Conservation (phyloP, 768 basidiomycete species). For the Exsudoporus frostii region DNA sequence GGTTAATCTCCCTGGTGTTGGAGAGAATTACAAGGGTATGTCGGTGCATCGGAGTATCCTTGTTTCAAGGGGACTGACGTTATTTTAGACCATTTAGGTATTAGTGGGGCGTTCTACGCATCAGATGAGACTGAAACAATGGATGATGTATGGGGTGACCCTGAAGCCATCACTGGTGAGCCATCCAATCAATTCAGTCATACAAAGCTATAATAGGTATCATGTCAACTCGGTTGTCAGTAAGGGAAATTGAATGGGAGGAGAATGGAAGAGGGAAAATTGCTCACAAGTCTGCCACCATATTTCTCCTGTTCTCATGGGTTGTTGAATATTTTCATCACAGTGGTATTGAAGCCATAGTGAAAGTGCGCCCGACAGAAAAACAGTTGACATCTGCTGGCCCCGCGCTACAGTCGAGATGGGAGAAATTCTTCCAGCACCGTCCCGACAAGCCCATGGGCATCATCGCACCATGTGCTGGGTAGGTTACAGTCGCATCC, state of each 20-base stretch:
- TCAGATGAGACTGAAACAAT: slow-evolving; percentile 46
- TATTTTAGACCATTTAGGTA: slow-evolving; percentile 27
- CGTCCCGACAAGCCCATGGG: slow-evolving; percentile 57
- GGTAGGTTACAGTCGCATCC: slow-evolving; percentile 28
- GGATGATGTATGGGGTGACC: slow-evolving; percentile 42
- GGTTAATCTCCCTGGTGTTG: slow-evolving; percentile 74
- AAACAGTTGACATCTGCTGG: slow-evolving; percentile 48
- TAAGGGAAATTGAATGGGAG: slow-evolving; percentile 30
- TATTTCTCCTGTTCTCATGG: neutral
- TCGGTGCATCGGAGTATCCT: fast-evolving
- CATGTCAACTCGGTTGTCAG: slow-evolving; percentile 14
- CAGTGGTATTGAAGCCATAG: slow-evolving; percentile 51
- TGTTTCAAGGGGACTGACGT: too few relatives aligned
- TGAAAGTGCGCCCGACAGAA: slow-evolving; percentile 50
- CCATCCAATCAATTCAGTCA: slow-evolving; percentile 12
- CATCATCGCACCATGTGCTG: slow-evolving; percentile 38
- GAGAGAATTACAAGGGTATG: slow-evolving; percentile 61
- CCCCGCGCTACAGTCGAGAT: slow-evolving; percentile 44
- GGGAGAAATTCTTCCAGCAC: slow-evolving; percentile 50
- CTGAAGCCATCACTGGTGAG: slow-evolving; percentile 39
- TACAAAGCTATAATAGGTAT: neutral
- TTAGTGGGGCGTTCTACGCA: slow-evolving; percentile 34
- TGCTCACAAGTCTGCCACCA: slow-evolving; percentile 47
- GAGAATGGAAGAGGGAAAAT: slow-evolving; percentile 46
- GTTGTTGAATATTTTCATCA: neutral